Evolutionary conservation across 2,329 filamentous ascomycete genomes (phyloP).

Genomic region (Eurotiales sp.): DNA sequence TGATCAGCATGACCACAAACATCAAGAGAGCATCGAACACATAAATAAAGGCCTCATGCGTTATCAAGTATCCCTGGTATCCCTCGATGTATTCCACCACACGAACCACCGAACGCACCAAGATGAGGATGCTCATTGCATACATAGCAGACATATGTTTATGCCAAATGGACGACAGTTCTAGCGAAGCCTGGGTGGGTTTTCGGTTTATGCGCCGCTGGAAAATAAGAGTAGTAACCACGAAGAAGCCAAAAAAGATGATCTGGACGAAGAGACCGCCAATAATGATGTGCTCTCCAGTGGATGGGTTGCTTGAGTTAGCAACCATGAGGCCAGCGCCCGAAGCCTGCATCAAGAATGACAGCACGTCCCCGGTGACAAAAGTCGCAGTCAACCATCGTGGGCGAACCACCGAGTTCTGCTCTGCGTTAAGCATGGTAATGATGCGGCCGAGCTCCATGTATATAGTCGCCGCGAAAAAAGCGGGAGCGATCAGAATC

Average conservation of each 20-base stretch:
- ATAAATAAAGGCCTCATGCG: conserved; percentile 21
- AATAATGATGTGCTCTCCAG: conserved; percentile 26
- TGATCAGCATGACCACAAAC: conserved; percentile 11
- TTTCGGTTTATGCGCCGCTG: conserved; percentile 25
- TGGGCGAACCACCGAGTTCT: conserved; percentile 22
- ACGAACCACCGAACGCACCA: conserved; percentile 21
- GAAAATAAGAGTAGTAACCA: conserved; percentile 23
- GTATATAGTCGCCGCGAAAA: conserved; percentile 35
- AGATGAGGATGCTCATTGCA: conserved; percentile 18
- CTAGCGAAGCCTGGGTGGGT: conserved; percentile 25
- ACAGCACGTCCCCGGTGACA: conserved; percentile 29
- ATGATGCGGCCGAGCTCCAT: conserved; percentile 34
- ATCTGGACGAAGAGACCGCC: conserved; percentile 31
- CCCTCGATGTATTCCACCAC: conserved; percentile 22
- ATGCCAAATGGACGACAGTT: conserved; percentile 29
- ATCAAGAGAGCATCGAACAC: conserved; percentile 22
- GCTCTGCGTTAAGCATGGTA: conserved; percentile 24
- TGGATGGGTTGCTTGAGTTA: background rate
- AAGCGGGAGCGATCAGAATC: conserved; percentile 31
- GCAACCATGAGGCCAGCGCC: conserved; percentile 6
- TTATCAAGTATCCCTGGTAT: conserved; percentile 18
- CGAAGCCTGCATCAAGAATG: conserved; percentile 31
- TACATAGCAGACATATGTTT: conserved; percentile 31
- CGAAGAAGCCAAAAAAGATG: conserved; percentile 29
- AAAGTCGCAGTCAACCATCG: conserved; percentile 32